Evolutionary conservation across 345 rosid species (phyloP).

Genomic region (Combretum micranthum): DNA sequence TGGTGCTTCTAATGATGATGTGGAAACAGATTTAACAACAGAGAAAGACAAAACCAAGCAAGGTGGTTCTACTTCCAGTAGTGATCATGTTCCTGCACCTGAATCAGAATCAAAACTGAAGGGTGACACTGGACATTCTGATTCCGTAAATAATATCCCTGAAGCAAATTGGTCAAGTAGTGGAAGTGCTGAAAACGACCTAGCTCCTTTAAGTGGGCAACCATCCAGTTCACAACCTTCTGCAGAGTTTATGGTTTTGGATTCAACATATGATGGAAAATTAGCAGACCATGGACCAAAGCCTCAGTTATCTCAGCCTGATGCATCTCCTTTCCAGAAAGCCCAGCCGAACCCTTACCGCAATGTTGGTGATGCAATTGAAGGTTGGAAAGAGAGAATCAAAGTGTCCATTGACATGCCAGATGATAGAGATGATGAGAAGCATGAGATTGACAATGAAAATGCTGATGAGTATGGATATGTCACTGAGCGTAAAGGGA

Average conservation of each 20-base stretch:
- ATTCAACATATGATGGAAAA: slow-evolving; percentile 41
- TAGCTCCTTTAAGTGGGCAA: slow-evolving; percentile 36
- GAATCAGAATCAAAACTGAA: slow-evolving; percentile 53
- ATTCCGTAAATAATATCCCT: slow-evolving; percentile 35
- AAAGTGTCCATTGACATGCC: slow-evolving; percentile 57
- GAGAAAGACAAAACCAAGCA: slow-evolving; percentile 31
- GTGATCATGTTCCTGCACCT: slow-evolving; percentile 32
- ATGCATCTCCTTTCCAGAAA: slow-evolving; percentile 37
- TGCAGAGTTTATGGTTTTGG: slow-evolving; percentile 36
- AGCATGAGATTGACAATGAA: slow-evolving; percentile 56
- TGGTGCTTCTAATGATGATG: slow-evolving; percentile 20
- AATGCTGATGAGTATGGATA: slow-evolving; percentile 72
- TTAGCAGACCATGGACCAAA: slow-evolving; percentile 38
- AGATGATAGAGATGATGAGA: slow-evolving; percentile 38
- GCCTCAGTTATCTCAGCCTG: slow-evolving; percentile 33
- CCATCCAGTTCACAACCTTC: slow-evolving; percentile 41
- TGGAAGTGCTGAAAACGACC: slow-evolving; percentile 31
- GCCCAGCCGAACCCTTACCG: slow-evolving; percentile 72
- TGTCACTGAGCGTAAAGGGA: slow-evolving; percentile 60
- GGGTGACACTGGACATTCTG: slow-evolving; percentile 31
- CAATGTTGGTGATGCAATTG: slow-evolving; percentile 79
- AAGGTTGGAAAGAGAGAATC: slow-evolving; percentile 92
- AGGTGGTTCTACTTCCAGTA: slow-evolving; percentile 26
- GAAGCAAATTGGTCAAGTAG: slow-evolving; percentile 40
- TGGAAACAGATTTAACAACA: slow-evolving; percentile 29